Base-by-base conservation (phyloP, 169 alveolate genomes). In the Cystoisospora suis region DNA sequence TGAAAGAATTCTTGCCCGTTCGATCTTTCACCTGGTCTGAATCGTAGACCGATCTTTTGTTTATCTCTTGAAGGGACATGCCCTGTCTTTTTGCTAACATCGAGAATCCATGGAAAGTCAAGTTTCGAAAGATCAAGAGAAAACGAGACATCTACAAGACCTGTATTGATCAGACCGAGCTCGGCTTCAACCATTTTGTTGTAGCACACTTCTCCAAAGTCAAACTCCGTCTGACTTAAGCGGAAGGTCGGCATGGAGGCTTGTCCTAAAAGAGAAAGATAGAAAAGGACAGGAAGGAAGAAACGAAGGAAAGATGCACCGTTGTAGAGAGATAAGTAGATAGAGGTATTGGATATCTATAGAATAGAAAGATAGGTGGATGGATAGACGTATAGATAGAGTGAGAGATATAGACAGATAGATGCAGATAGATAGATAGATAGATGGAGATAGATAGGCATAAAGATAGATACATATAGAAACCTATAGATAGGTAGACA, bases 61-160 rank as follows among this genome's bases (percentile, higher is more conserved):
- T 95, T 97, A 91, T 97, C 99, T 0, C 97, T 98, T 49, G 97
- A 96, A 20, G 95, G 93, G 58, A 98, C 96, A 61, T 95, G 94
- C 40, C 98, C 99, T 70, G 94, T 91, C 85, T 92, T 59, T 27
- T 98, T 98, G 81, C 94, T 91, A 34, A 96, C 96, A 87, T 97
- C 98, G 6, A 97, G 90, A 56, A 95, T 89, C 47, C 97, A 97
- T 47, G 98, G 97, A 87, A 97, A 94, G 44, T 94, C 92, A 42
- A 97, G 96, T 0, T 96, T 92, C 53, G 94, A 91, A 38, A 97
- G 91, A 90, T 96, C 95, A 65, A 97, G 94, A 92, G 95, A 95
- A 92, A 94, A 98, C 92, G 95, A 97, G 87, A 97, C 96, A 29
- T 98, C 97, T 38, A 98, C 98, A 83, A 96, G 96, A 1, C 98